These are phyloP conservation scores for Coriaria nepalensis DNA, from an alignment of 306 rosid species.

Conservation along the genomic window DNA sequence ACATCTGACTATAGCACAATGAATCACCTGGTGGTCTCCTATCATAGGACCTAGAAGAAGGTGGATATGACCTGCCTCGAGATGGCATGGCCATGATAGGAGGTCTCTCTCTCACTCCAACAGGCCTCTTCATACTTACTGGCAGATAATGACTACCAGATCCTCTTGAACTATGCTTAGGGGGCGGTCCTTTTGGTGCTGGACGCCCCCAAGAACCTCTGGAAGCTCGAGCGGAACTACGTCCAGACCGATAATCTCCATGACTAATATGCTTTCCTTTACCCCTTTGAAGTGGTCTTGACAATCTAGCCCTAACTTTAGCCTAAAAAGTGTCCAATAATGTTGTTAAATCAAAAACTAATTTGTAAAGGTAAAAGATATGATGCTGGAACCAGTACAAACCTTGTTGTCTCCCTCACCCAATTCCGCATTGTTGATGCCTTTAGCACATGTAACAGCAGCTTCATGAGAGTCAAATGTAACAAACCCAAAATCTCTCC, in stretches of 20 bases:
- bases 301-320: conserved; percentile 88
- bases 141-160: conserved; percentile 56
- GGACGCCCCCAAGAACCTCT: conserved; percentile 79
- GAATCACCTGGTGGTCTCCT: conserved; percentile 56
- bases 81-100: conserved; percentile 48
- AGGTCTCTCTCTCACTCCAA: conserved; percentile 70
- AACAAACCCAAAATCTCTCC: conserved; percentile 93
- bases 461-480: conserved; percentile 83
- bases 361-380: background rate
- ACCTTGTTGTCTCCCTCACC: conserved; percentile 95
- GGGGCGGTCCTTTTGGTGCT: conserved; percentile 34
- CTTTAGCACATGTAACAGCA: conserved; percentile 77
- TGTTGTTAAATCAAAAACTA: background rate
- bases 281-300: conserved; percentile 94
- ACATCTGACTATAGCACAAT: background rate
- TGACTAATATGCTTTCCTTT: conserved; percentile 67
- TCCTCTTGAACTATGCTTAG: conserved; percentile 59
- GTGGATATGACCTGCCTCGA: conserved; percentile 59
- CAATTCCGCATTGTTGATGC: conserved; percentile 75
- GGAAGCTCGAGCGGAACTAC: conserved; percentile 31
- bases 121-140: conserved; percentile 41
- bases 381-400: conserved; percentile 1
- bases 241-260: conserved; percentile 55
- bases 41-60: conserved; percentile 70
- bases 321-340: conserved; percentile 39